phyloP scores from a whole-genome alignment of 805 yeast genomes.

The Aciculoconidium aculeatum region DNA sequence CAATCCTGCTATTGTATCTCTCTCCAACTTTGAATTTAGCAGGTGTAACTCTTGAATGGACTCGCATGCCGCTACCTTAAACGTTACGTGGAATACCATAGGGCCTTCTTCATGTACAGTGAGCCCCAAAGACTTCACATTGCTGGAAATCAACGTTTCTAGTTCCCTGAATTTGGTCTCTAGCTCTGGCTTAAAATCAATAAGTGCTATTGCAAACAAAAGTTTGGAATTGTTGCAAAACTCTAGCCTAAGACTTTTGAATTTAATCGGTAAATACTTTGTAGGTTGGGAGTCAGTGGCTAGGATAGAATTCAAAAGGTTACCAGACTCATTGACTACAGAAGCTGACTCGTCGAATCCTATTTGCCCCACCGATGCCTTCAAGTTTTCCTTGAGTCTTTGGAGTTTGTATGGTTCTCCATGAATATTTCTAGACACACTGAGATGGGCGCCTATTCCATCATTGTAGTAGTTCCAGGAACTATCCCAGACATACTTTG shows the following conservation, averaged over 20 bases:
- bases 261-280: constrained; percentile 4
- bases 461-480: too few species aligned
- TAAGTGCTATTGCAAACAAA: constrained; percentile 11
- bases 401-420: constrained; percentile 7
- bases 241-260: constrained; percentile 2
- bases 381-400: constrained; percentile 7
- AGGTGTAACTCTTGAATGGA: constrained; percentile 8
- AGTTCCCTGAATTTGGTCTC: constrained; percentile 9
- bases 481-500: too few species aligned
- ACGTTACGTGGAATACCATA: constrained; percentile 10
- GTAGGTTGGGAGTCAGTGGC: constrained; percentile 2
- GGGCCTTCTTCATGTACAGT: not conserved
- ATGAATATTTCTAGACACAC: constrained; percentile 12
- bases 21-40: constrained; percentile 2
- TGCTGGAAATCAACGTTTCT: constrained; percentile 8
- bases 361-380: constrained; percentile 2
- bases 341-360: constrained; percentile 2
- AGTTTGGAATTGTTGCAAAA: constrained; percentile 5
- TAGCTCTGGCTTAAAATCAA: constrained; percentile 2
- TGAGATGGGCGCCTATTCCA: constrained; percentile 12
- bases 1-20: constrained; percentile 1
- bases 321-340: constrained; percentile 2
- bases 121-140: constrained; percentile 7
- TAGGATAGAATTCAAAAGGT: constrained; percentile 3
- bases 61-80: constrained; percentile 12